Evolutionary conservation across 225 moss, liverwort and hornwort genomes (phyloP).

Genomic region (Climacium dendroides): DNA sequence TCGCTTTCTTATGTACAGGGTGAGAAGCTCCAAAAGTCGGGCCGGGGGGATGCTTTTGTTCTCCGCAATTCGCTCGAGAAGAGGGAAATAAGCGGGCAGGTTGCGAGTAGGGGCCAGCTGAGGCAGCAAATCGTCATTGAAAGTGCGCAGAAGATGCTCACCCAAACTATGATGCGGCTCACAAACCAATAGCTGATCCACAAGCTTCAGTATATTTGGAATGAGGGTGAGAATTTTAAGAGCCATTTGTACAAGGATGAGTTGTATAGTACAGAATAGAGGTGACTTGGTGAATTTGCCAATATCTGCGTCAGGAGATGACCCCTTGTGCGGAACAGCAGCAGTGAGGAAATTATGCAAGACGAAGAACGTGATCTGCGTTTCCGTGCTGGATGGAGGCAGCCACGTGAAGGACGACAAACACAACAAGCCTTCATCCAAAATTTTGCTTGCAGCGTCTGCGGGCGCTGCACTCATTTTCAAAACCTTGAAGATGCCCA

Average conservation of each 20-base stretch:
- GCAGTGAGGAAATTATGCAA: conserved; percentile 84
- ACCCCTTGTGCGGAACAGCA: conserved; percentile 43
- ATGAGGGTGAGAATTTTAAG: conserved; percentile 56
- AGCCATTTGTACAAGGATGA: conserved; percentile 64
- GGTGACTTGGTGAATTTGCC: conserved; percentile 39
- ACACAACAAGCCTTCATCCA: conserved; percentile 68
- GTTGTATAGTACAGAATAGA: conserved; percentile 63
- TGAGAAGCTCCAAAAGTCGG: conserved; percentile 62
- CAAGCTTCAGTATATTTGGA: conserved; percentile 67
- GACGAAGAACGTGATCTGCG: conserved; percentile 70
- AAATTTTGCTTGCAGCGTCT: conserved; percentile 48
- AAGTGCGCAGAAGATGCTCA: conserved; percentile 73
- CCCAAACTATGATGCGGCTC: conserved; percentile 59
- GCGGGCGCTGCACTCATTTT: conserved; percentile 16
- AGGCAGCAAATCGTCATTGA: conserved; percentile 76
- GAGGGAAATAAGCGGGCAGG: conserved; percentile 79
- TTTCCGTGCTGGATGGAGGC: conserved; percentile 87
- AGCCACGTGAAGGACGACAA: conserved; percentile 91
- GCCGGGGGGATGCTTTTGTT: conserved; percentile 61
- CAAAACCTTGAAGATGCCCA: conserved; percentile 41
- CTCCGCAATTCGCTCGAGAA: conserved; percentile 83
- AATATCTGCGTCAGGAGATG: conserved; percentile 16
- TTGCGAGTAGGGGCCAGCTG: conserved; percentile 46
- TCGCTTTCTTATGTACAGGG: conserved; percentile 54
- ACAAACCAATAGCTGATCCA: conserved; percentile 77